Conservation (phyloP, 345 rosid species). For the Theobroma cacao region DNA sequence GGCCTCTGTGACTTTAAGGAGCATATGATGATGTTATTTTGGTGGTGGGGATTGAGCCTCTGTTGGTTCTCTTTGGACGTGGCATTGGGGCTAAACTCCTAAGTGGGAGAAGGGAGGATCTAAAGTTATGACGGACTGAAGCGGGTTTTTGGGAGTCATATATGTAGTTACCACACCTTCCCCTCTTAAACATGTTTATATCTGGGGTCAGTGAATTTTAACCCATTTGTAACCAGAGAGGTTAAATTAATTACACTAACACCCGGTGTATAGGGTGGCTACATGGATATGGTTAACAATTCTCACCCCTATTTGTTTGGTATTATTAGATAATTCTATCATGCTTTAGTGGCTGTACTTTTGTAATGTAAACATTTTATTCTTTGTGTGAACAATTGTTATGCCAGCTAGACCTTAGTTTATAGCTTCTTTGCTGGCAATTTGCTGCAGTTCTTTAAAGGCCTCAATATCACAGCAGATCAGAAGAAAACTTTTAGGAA, state of each 20-base stretch:
- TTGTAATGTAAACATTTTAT: background rate
- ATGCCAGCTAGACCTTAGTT: background rate
- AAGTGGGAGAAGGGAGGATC: background rate
- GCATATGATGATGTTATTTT: background rate
- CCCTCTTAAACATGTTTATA: background rate
- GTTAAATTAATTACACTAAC: background rate
- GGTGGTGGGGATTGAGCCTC: background rate
- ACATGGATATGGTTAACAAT: background rate
- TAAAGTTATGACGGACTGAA: background rate
- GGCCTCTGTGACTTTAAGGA: background rate
- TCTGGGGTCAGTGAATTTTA: background rate
- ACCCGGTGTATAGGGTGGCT: background rate
- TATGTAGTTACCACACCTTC: background rate
- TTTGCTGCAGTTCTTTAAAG: constrained; percentile 70
- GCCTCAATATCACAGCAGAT: constrained; percentile 73
- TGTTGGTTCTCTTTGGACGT: background rate
- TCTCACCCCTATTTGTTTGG: too few species aligned
- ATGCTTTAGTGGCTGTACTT: background rate
- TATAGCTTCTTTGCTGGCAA: constrained; percentile 26
- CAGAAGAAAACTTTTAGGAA: constrained; percentile 83
- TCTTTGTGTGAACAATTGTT: background rate
- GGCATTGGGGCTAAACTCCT: background rate
- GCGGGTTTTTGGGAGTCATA: background rate
- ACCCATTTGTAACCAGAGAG: background rate
- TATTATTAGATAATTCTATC: background rate